phyloP scores from a whole-genome alignment of 345 rosid species.

The Citrus medica region DNA sequence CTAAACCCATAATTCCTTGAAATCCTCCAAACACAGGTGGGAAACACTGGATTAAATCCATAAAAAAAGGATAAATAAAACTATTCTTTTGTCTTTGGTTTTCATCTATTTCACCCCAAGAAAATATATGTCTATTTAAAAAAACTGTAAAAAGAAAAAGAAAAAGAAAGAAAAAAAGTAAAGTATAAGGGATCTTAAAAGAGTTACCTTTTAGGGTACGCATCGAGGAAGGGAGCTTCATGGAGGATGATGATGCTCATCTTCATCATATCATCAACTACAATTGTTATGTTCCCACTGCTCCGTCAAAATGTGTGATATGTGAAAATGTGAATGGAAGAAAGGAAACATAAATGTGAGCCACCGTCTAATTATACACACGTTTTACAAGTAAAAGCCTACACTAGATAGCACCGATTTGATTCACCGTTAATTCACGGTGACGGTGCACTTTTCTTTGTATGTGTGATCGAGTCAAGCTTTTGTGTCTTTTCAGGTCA shows the following conservation, averaged over 20 bases:
- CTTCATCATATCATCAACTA: conserved; percentile 34
- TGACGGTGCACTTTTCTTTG: conserved; percentile 25
- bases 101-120: not conserved
- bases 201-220: conserved; percentile 53
- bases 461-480: not conserved
- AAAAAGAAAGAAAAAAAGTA: not conserved
- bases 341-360: conserved; percentile 1
- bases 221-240: conserved; percentile 37
- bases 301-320: not conserved
- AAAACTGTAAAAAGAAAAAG: not conserved
- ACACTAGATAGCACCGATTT: conserved; percentile 39
- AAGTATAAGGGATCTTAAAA: conserved; percentile 22
- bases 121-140: too few species aligned
- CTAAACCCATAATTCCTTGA: conserved; percentile 42
- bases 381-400: conserved; percentile 16
- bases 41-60: conserved; percentile 44
- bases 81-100: not conserved
- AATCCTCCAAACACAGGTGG: conserved; percentile 55
- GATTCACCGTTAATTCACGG: conserved; percentile 39
- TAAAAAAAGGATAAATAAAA: conserved; percentile 14
- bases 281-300: conserved; percentile 5
- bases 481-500: too few species aligned
- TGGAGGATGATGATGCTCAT: conserved; percentile 32
- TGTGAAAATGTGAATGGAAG: not conserved
- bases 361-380: conserved; percentile 15